Percentiles rank a stretch among this genome's conserved stretches.
These are phyloP conservation scores for Leccinellum albellum DNA, from an alignment of 768 basidiomycete genomes.

Conservation along the genomic window DNA sequence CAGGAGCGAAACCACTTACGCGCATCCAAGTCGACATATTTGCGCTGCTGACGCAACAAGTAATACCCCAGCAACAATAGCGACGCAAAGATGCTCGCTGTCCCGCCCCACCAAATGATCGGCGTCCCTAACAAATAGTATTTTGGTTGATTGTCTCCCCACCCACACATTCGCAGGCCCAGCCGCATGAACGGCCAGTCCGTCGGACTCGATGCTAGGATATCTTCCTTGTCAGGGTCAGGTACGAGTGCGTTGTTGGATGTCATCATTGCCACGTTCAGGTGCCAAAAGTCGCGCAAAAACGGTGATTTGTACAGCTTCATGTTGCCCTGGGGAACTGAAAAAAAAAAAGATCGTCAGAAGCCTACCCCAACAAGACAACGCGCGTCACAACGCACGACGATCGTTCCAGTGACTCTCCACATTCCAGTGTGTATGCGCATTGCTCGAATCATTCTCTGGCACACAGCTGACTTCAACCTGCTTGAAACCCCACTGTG, in stretches of 20 bases:
- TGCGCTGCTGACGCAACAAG: constrained; percentile 78
- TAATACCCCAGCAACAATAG: constrained; percentile 60
- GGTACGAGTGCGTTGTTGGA: constrained; percentile 98
- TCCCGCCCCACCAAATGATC: constrained; percentile 84
- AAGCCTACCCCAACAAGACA: neutral
- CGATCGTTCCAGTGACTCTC: constrained; percentile 97
- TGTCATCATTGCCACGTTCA: constrained; percentile 99
- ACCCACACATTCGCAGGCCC: constrained; percentile 96
- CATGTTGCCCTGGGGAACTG: constrained; percentile 80
- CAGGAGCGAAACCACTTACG: constrained; percentile 44
- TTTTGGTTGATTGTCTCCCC: constrained; percentile 84
- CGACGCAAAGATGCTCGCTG: constrained; percentile 58
- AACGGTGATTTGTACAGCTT: constrained; percentile 90
- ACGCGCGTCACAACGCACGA: constrained; percentile 50
- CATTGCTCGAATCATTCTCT: constrained; percentile 74
- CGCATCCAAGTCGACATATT: constrained; percentile 87
- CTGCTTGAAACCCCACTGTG: constrained; percentile 99
- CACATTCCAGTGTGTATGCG: constrained; percentile 96
- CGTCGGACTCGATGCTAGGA: constrained; percentile 85
- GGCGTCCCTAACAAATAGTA: constrained; percentile 95
- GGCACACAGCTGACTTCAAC: constrained; percentile 93
- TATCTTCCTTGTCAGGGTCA: constrained; percentile 97
- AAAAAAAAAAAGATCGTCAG: neutral
- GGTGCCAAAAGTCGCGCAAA: constrained; percentile 95
- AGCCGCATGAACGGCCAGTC: constrained; percentile 93